Conservation (phyloP, 1,284 basidiomycete genomes). For the Fomitopsis palustris region DNA sequence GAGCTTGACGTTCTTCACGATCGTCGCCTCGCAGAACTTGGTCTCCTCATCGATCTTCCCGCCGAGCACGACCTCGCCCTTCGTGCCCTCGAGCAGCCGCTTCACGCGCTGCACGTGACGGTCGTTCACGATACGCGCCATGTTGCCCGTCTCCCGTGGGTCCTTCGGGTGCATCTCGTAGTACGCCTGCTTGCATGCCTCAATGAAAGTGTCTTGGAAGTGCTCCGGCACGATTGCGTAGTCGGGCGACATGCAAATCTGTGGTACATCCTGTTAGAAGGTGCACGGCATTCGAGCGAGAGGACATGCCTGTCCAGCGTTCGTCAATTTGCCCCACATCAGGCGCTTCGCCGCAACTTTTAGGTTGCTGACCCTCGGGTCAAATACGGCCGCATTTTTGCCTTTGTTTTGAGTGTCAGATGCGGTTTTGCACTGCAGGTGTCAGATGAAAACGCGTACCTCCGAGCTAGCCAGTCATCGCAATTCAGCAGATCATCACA, state of each 20-base stretch:
- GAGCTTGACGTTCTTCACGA: slow-evolving; percentile 54
- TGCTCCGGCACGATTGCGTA: slow-evolving; percentile 72
- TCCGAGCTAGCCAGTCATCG: slow-evolving; percentile 1
- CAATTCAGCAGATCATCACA: neutral
- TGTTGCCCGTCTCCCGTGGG: neutral
- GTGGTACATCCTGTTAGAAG: neutral
- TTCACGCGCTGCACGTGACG: slow-evolving; percentile 60
- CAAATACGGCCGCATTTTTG: slow-evolving; percentile 83
- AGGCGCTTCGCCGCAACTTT: slow-evolving; percentile 61
- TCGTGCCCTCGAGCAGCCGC: slow-evolving; percentile 57
- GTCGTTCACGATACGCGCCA: slow-evolving; percentile 31
- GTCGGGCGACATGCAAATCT: slow-evolving; percentile 69
- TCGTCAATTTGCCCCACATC: slow-evolving; percentile 81
- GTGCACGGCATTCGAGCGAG: slow-evolving; percentile 51
- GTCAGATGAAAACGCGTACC: neutral
- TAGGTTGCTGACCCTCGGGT: slow-evolving; percentile 58
- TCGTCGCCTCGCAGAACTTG: slow-evolving; percentile 62
- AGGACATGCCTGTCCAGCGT: slow-evolving; percentile 60
- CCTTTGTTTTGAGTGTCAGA: slow-evolving; percentile 32
- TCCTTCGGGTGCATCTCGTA: slow-evolving; percentile 6
- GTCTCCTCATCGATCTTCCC: slow-evolving; percentile 57
- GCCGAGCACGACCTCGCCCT: slow-evolving; percentile 68
- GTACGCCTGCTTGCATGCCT: slow-evolving; percentile 52
- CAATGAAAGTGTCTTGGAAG: slow-evolving; percentile 61
- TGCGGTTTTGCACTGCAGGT: neutral